Evolutionary conservation across 164 flowering plant genomes (phyloP).

Genomic region (Nelumbo lutea): DNA sequence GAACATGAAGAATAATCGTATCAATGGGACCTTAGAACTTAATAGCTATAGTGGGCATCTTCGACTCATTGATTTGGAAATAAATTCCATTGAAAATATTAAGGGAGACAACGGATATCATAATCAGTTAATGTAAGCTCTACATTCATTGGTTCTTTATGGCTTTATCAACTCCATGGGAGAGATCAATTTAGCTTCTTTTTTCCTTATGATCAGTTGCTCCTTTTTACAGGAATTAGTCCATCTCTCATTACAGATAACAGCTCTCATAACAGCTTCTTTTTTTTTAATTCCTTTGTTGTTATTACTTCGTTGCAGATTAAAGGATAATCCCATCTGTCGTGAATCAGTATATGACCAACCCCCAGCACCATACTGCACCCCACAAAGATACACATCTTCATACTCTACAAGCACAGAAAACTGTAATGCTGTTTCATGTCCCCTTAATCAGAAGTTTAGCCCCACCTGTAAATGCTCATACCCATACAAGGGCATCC

Average conservation of each 20-base stretch:
- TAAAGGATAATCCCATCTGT: too few species aligned
- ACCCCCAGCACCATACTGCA: too few species aligned
- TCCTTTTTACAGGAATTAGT: too few species aligned
- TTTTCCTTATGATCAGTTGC: background rate
- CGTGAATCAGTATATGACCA: too few species aligned
- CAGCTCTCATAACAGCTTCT: too few species aligned
- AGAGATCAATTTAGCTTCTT: background rate
- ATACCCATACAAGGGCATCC: slow-evolving; percentile 42
- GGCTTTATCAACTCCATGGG: background rate
- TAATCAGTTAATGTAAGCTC: slow-evolving; percentile 34
- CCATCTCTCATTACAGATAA: background rate
- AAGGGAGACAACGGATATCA: slow-evolving; percentile 2
- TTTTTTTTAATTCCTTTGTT: too few species aligned
- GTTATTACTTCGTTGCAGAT: too few species aligned
- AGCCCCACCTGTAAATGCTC: slow-evolving; percentile 54
- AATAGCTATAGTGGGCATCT: slow-evolving; percentile 37
- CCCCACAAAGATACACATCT: too few species aligned
- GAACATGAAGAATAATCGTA: background rate
- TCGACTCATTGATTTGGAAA: slow-evolving; percentile 40
- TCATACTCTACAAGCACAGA: too few species aligned
- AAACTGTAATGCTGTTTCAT: background rate
- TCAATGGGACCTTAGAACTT: slow-evolving; percentile 27
- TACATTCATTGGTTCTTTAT: background rate
- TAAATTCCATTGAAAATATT: slow-evolving; percentile 30
- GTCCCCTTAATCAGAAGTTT: slow-evolving; percentile 27